Evolutionary conservation across 495 filamentous ascomycete genomes (phyloP).

Genomic region (Neurospora africana): DNA sequence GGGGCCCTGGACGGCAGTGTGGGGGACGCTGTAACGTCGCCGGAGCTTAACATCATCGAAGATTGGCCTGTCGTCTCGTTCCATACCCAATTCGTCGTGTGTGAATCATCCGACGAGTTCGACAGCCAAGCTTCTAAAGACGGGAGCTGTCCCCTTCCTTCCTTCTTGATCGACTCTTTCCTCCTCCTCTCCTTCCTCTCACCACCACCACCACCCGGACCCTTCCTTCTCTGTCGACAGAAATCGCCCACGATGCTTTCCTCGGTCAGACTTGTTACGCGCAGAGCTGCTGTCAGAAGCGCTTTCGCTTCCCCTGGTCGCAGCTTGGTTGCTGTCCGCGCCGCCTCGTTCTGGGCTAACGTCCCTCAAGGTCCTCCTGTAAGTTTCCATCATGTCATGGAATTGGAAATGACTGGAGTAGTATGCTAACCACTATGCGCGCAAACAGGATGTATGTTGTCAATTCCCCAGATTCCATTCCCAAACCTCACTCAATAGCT

Average conservation of each 20-base stretch:
- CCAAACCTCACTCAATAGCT: neutral
- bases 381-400: conserved; percentile 37
- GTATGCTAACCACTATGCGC: neutral
- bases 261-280: conserved; percentile 24
- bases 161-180: neutral
- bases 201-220: neutral
- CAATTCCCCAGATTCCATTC: conserved; percentile 17
- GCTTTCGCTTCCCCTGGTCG: conserved; percentile 10
- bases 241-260: conserved; percentile 18
- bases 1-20: neutral
- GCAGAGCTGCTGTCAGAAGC: conserved; percentile 18
- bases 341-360: conserved; percentile 76
- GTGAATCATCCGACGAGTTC: neutral
- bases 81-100: neutral
- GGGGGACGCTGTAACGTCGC: neutral
- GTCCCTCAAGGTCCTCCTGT: conserved; percentile 91
- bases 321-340: conserved; percentile 46
- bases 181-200: neutral
- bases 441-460: conserved; percentile 54
- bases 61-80: conserved; percentile 1
- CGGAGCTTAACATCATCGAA: neutral
- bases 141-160: neutral
- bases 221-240: neutral
- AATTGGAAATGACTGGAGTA: neutral
- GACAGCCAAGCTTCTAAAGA: neutral